Evolutionary conservation across 441 rosid genomes (phyloP), one percentile per base, ranked within the genome.

Genomic region (Corymbia calophylla): DNA sequence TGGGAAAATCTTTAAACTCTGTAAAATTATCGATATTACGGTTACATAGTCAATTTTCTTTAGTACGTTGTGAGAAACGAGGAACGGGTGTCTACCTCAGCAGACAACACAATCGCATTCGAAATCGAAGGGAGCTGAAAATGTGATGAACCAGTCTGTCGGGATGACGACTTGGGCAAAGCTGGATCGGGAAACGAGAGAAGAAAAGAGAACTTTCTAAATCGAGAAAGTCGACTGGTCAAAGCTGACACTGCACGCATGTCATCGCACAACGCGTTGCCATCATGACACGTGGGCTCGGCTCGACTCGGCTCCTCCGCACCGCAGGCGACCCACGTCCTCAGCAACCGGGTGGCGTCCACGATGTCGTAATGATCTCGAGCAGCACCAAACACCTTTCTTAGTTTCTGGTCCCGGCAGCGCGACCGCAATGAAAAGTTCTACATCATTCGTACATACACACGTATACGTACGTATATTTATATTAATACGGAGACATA

Each of bases 381-480:
- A 4, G 16, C 51, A 25, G 13, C 84, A 39, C 1, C 84, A 39
- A 39, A 2, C 5, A 23, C 84, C n/a, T 39, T 44, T 58, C 64
- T 7, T 7, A 11, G 25, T 29, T 73, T 23, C n/a, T 4, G 1
- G 44, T 31, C 31, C 12, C 17, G 25, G 84, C 51, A 39, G 44
- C 44, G 44, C 44, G 3, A 12, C 84, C n/a, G 14, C 39, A 21
- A 39, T 12, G 84, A 73, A 7, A 39, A 39, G 29, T 39, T 73
- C 49, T 73, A 12, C 84, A 73, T 70, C 70, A 60, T 60, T 70
- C 70, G 39, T 35, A 11, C 29, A 12, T 39, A 39, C 16, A 39
- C 12, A 56, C 3, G 25, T 58, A 58, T 0, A 55, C 5, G 23
- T 0, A 55, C 5, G 23, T 1, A 55, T 21, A 55, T 4, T 12